Evolutionary conservation across 257 asterid species (phyloP), one percentile per base, ranked within the genome.

Genomic region (Forsythia viridissima): DNA sequence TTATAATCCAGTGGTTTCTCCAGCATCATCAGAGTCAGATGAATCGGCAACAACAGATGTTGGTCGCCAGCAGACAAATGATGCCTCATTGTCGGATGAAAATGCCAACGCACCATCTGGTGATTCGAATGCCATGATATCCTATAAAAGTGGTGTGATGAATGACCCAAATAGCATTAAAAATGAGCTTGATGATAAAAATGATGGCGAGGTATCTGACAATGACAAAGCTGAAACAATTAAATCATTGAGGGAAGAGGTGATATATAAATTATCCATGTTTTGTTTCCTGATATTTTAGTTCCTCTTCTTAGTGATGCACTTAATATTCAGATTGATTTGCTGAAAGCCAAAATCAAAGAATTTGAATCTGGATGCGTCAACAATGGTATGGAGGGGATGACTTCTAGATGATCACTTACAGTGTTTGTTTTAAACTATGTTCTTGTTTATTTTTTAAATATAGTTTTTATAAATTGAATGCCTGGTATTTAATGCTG

Each of bases 181-280:
- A 21, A 78, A 76, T 84, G 89, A 75, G 78, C 81, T 80, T 72
- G 73, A 80, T 36, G 69, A 80, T 40, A 84, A 79, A 71, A 74
- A 75, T 69, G 86, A 76, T 4, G 80, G 78, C 76, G 89, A 81
- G 80, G 43, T 75, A 30, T 41, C 81, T 78, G 87, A 84, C 59
- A 42, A 80, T 61, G 85, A 87, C 59, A 88, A 86, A 63, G 92
- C 86, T 39, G 85, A 82, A 77, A 80, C 76, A 71, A 82, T 95
- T 73, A 81, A 81, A 76, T 83, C 85, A 44, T 83, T 93, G 85
- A 82, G 69, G 79, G 88, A 89, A 85, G 98, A 95, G 99, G 99
- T 94, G 66, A 72, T 76, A 16, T 55, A 76, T 75, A 68, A 66
- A 72, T 84, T 38, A 30, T 65, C 39, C 71, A 8, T 77, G 44